phyloP scores from a whole-genome alignment of 331 rosid genomes.

The Telfairia occidentalis region DNA sequence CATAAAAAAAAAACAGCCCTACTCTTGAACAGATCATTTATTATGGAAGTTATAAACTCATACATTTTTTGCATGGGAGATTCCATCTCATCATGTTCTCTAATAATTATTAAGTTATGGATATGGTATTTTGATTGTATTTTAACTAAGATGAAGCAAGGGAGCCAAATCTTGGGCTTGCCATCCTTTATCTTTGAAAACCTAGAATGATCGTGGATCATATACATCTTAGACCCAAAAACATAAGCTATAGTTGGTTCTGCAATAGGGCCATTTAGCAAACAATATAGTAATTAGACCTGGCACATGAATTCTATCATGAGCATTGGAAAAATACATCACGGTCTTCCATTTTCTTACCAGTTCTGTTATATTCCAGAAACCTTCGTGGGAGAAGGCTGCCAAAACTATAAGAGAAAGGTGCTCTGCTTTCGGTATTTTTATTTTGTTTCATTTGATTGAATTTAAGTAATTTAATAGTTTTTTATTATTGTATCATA shows the following conservation, averaged over 20 bases:
- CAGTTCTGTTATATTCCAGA: conserved; percentile 37
- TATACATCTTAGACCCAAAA: background rate
- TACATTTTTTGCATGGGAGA: background rate
- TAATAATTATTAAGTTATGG: background rate
- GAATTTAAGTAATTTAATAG: background rate
- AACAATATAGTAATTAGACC: background rate
- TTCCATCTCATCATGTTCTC: background rate
- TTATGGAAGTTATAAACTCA: background rate
- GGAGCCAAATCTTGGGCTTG: background rate
- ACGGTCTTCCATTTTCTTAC: conserved; percentile 12
- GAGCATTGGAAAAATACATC: background rate
- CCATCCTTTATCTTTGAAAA: background rate
- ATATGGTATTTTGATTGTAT: background rate
- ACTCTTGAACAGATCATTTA: background rate
- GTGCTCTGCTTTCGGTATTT: conserved; percentile 23
- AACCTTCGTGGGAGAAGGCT: conserved; percentile 89
- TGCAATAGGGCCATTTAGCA: background rate
- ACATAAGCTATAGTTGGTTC: background rate
- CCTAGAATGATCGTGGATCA: background rate
- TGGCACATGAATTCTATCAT: conserved; percentile 6
- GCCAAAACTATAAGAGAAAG: conserved; percentile 66
- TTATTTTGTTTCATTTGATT: conserved; percentile 11
- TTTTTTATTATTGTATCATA: background rate
- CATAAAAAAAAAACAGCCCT: too few species aligned
- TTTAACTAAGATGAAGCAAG: background rate